phyloP scores from a whole-genome alignment of 305 asterid genomes.

The Solanum hybrid region DNA sequence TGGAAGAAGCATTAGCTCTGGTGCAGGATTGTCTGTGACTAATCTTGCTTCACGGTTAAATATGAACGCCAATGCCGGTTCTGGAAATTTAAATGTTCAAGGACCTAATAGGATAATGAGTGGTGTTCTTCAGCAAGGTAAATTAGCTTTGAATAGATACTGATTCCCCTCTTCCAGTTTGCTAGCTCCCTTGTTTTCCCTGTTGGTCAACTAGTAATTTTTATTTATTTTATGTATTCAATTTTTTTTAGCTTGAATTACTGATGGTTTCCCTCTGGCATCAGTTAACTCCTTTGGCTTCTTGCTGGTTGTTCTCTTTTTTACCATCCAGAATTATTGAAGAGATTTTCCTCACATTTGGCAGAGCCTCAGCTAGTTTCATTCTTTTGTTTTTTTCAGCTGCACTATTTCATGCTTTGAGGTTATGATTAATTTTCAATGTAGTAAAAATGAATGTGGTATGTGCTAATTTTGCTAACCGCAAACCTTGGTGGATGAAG shows the following conservation, averaged over 20 bases:
- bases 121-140: constrained; percentile 91
- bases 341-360: neutral
- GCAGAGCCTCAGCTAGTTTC: neutral
- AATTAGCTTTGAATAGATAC: constrained; percentile 5
- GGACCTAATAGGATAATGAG: constrained; percentile 87
- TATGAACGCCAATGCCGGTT: constrained; percentile 51
- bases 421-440: neutral
- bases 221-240: too few relatives aligned
- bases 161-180: neutral
- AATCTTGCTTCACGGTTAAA: constrained; percentile 77
- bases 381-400: neutral
- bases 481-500: neutral
- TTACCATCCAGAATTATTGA: neutral
- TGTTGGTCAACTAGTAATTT: neutral
- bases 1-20: constrained; percentile 59
- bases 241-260: neutral
- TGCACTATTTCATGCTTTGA: neutral
- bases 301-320: neutral
- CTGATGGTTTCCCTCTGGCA: neutral
- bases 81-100: constrained; percentile 76
- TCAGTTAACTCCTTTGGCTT: neutral
- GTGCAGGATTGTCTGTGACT: constrained; percentile 58
- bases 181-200: neutral
- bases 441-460: neutral
- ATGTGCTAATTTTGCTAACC: neutral